Evolutionary conservation across 2,329 filamentous ascomycete genomes (phyloP), one percentile per base, ranked within the genome.

Genomic region (Erysiphe pulchra): DNA sequence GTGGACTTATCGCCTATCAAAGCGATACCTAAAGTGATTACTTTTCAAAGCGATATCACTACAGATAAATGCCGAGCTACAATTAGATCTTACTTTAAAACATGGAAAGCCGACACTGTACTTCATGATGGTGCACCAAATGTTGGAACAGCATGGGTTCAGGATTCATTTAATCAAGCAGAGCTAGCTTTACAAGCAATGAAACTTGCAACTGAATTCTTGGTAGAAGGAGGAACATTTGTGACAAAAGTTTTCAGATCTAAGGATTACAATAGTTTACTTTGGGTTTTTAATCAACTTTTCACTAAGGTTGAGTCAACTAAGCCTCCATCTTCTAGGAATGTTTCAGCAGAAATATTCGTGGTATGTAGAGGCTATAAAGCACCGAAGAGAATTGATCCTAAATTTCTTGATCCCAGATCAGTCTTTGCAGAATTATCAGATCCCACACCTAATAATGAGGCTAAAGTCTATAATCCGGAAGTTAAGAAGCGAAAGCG

Each of bases 261-360:
- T 32, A 95, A 94, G 59, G 87, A 98, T 59, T 95, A 93, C 66
- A 94, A 94, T 59, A 78, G 84, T 48, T 64, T 98, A 41, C 70
- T 95, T 43, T 98, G 90, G 90, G 86, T 95, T 32, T 85, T 95
- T 66, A 93, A 93, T 59, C 90, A 98, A 61, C 70, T 98, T 0
- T 98, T 98, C 65, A 71, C 71, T 42, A 92, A 90, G 53, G 90
- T 98, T 51, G 87, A 98, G 60, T 87, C 92, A 43, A 98, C 90
- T 5, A 98, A 98, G 62, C 90, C 90, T 3, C 90, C 90, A 0
- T 92, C 85, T 0, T 93, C 84, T 9, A 73, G 90, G 66, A 94
- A 92, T 56, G 87, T 98, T 45, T 94, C 85, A 8, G 90, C 90
- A 52, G 90, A 98, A 67, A 95, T 95, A 37, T 98, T 98, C 66